Conservation (phyloP, 2,329 filamentous ascomycete species). For the Acarospora socialis region DNA sequence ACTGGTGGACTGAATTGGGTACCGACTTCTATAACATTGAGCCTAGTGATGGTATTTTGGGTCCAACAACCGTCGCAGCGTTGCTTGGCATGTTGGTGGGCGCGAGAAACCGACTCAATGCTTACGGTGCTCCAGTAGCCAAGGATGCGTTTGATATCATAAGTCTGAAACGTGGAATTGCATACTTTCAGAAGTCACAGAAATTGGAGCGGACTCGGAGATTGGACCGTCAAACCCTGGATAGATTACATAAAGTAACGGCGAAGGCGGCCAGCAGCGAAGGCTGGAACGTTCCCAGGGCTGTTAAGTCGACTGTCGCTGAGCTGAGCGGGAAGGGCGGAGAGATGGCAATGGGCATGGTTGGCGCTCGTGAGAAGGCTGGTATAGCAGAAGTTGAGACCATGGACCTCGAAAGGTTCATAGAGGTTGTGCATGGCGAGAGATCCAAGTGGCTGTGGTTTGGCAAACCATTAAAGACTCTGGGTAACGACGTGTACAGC, state of each 20-base stretch:
- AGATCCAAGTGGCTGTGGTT: constrained; percentile 89
- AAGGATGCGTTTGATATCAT: constrained; percentile 89
- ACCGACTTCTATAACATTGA: constrained; percentile 86
- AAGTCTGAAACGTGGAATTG: constrained; percentile 67
- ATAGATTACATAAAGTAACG: constrained; percentile 66
- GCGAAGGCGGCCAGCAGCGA: constrained; percentile 82
- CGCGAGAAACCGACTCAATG: constrained; percentile 75
- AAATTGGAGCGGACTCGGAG: constrained; percentile 65
- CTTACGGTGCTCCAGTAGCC: constrained; percentile 64
- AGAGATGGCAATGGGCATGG: constrained; percentile 91
- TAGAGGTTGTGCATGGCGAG: constrained; percentile 64
- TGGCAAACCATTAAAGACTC: constrained; percentile 63
- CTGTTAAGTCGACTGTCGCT: constrained; percentile 87
- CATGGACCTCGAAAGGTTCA: constrained; percentile 71
- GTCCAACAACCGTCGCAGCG: constrained; percentile 80
- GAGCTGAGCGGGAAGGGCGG: constrained; percentile 89
- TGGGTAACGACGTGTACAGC: constrained; percentile 19
- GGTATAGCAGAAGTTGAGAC: constrained; percentile 90
- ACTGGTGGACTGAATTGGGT: constrained; percentile 95
- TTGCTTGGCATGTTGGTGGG: constrained; percentile 80
- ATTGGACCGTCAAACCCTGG: constrained; percentile 69
- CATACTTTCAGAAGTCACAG: constrained; percentile 77
- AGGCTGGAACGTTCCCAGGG: constrained; percentile 81
- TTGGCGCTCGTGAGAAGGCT: constrained; percentile 70
- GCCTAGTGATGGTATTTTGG: constrained; percentile 81